These are phyloP conservation scores for Tulasnella sp. DNA, from an alignment of 768 basidiomycete genomes.

Conservation along the genomic window DNA sequence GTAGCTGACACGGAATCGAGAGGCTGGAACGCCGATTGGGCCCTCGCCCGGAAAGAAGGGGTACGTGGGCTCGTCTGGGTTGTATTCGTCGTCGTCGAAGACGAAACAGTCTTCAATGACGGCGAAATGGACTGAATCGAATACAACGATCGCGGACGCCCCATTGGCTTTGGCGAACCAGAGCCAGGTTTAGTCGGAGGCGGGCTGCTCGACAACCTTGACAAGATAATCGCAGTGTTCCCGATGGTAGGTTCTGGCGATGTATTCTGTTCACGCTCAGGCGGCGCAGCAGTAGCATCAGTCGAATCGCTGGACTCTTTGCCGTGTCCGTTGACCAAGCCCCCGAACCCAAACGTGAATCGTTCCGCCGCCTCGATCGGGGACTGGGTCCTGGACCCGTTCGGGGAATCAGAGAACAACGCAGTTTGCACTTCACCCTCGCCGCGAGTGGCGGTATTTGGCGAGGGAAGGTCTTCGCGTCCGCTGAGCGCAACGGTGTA, in stretches of 20 bases:
- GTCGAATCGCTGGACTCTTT: slow-evolving; percentile 1
- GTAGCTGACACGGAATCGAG: slow-evolving; percentile 17
- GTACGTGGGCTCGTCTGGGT: slow-evolving; percentile 1
- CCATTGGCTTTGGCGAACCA: not conserved
- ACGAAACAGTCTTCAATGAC: slow-evolving; percentile 10
- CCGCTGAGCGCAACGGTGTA: slow-evolving; percentile 79
- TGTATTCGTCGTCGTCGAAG: not conserved
- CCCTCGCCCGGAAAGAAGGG: not conserved
- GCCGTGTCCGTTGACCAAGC: not conserved
- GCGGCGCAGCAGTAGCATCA: slow-evolving; percentile 2
- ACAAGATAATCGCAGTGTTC: slow-evolving; percentile 19
- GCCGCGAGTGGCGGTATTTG: slow-evolving; percentile 18
- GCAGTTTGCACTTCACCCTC: slow-evolving; percentile 18
- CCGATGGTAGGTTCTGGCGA: slow-evolving; percentile 20
- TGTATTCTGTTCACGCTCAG: slow-evolving; percentile 13
- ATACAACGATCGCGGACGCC: slow-evolving; percentile 1
- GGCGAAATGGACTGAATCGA: slow-evolving; percentile 4
- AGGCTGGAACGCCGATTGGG: slow-evolving; percentile 1
- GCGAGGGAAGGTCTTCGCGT: slow-evolving; percentile 30
- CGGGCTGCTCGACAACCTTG: slow-evolving; percentile 19
- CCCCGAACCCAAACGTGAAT: not conserved
- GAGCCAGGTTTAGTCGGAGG: not conserved
- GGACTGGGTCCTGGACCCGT: slow-evolving; percentile 3
- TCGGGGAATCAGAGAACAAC: slow-evolving; percentile 17
- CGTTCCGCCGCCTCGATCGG: slow-evolving; percentile 4